Evolutionary conservation across 495 filamentous ascomycete species (phyloP).

Genomic region (Corynascus novoguineensis): DNA sequence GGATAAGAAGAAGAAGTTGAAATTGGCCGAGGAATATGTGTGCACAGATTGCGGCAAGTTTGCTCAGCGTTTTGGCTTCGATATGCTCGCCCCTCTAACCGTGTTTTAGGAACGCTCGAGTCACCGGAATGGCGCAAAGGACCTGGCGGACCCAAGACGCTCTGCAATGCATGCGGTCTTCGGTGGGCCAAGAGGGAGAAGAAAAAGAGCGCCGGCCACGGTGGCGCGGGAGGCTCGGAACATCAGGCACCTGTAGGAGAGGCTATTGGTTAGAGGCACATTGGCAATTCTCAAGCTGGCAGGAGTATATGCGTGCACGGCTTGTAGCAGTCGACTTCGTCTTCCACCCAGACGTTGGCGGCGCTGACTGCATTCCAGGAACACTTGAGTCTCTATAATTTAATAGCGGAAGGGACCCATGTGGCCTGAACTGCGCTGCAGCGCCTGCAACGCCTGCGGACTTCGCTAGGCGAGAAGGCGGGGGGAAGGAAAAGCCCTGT

Average conservation of each 20-base stretch:
- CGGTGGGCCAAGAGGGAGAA: conserved; percentile 79
- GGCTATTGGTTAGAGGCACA: neutral
- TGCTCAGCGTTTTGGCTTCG: neutral
- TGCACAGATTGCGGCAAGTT: conserved; percentile 83
- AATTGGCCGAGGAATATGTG: conserved; percentile 87
- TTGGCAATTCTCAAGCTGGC: neutral
- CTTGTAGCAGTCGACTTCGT: neutral
- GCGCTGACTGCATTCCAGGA: neutral
- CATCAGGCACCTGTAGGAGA: neutral
- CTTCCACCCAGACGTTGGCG: neutral
- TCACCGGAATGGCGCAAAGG: conserved; percentile 97
- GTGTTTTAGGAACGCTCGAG: conserved; percentile 60
- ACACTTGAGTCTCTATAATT: neutral
- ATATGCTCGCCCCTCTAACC: neutral
- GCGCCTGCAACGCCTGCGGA: neutral
- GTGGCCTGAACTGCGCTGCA: neutral
- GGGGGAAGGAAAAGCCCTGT: no score
- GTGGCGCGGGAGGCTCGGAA: neutral
- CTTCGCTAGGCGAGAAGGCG: no score
- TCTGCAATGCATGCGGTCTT: conserved; percentile 95
- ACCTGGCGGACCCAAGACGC: conserved; percentile 85
- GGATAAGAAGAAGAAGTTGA: conserved; percentile 84
- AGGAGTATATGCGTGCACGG: neutral
- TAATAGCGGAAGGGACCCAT: neutral
- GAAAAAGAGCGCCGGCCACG: conserved; percentile 41